Conservation (phyloP, 2,329 filamentous ascomycete species). For the Fusarium subtropicale region DNA sequence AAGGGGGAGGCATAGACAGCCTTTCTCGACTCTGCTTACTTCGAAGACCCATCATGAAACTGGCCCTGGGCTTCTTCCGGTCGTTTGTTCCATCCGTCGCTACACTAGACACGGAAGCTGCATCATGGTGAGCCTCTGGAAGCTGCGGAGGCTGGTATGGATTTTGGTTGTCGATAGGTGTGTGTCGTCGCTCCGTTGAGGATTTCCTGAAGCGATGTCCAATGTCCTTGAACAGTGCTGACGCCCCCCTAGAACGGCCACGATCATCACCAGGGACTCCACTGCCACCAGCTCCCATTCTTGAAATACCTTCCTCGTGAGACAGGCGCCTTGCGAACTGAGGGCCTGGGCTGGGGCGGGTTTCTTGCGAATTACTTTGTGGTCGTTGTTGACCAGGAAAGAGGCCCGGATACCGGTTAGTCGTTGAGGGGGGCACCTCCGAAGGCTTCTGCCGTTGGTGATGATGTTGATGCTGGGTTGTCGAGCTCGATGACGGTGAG, state of each 20-base stretch:
- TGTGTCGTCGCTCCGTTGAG: conserved; percentile 50
- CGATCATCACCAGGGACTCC: conserved; percentile 49
- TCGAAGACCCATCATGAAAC: conserved; percentile 53
- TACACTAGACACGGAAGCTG: conserved; percentile 57
- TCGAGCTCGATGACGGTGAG: conserved; percentile 22
- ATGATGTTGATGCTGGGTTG: conserved; percentile 25
- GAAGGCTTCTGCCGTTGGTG: conserved; percentile 45
- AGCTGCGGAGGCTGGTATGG: conserved; percentile 26
- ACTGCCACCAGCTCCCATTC: conserved; percentile 43
- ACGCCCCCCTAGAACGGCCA: conserved; percentile 54
- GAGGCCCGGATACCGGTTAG: conserved; percentile 62
- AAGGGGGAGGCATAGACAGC: conserved; percentile 30
- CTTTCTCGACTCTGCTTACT: conserved; percentile 35
- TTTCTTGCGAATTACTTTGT: conserved; percentile 33
- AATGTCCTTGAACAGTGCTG: conserved; percentile 64
- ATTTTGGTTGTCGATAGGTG: conserved; percentile 40
- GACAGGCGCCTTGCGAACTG: conserved; percentile 35
- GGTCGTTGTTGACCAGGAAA: conserved; percentile 51
- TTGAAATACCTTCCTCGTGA: conserved; percentile 48
- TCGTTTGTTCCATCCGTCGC: conserved; percentile 54
- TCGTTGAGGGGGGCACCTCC: conserved; percentile 63
- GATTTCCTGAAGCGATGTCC: conserved; percentile 57
- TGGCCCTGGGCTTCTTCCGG: conserved; percentile 54
- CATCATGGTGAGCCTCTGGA: conserved; percentile 48
- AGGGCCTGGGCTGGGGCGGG: conserved; percentile 9